Base-by-base conservation (phyloP, 345 rosid genomes). In the Populus alba region DNA sequence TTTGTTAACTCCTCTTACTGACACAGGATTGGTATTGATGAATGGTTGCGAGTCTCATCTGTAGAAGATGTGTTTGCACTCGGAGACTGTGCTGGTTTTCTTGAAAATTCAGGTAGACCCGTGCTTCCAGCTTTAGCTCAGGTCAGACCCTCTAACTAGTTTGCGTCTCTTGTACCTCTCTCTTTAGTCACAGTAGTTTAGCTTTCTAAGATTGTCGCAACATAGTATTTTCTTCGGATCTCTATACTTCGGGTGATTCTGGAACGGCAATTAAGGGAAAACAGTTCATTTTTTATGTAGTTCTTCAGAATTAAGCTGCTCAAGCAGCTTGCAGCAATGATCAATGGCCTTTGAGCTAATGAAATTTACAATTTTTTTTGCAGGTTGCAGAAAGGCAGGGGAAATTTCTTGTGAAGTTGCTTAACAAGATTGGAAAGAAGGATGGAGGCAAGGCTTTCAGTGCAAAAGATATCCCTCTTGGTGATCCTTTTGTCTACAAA, bases 311-410 rank as follows among this genome's bases (percentile, higher is more conserved):
- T 57, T 57, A 53, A 53, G 23, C 23, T 20, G 61, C 23, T 20
- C n/a, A 51, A 51, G n/a, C 22, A 18, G 12, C 45, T 41, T 8
- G 45, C 45, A 41, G 45, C 43, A 9, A 41, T 41, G 45, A 41
- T 41, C 17, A 7, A 25, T 11, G 5, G 9, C 10, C 29, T 57
- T 41, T 13, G 25, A 29, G 43, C 77, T 81, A 20, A 62, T 39
- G 31, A 38, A 59, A n/a, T 43, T 20, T 35, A 39, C 41, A 37
- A 59, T 62, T 59, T 45, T 29, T 8, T 18, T 37, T 74, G 70
- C 86, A 90, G 91, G 96, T 90, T 17, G 92, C 92, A 6, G 97
- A 92, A 79, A 89, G 94, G 84, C 86, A 92, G 81, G 97, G 94
- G 29, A 90, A 90, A 33, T 92, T 84, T 73, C 78, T 90, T 81